Evolutionary conservation across 2,329 filamentous ascomycete genomes (phyloP).

Genomic region (Fusarium continuum): DNA sequence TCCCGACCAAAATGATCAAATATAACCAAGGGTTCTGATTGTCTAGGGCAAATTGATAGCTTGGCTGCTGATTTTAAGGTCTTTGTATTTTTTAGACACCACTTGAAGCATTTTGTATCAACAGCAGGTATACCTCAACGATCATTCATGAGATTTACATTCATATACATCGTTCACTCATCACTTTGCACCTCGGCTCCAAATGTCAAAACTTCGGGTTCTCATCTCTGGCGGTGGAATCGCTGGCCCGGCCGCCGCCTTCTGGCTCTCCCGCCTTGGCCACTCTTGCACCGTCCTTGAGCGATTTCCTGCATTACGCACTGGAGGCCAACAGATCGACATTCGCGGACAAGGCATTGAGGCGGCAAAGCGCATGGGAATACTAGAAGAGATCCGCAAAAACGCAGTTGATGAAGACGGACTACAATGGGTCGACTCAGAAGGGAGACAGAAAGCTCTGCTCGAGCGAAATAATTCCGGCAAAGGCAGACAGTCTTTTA

Average conservation of each 20-base stretch:
- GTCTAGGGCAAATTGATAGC: neutral
- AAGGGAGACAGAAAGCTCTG: constrained; percentile 52
- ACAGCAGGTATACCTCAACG: neutral
- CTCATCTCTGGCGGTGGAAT: constrained; percentile 60
- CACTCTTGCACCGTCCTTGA: constrained; percentile 56
- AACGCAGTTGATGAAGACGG: constrained; percentile 57
- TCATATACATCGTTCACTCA: neutral
- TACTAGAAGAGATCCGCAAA: constrained; percentile 51
- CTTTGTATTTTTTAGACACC: neutral
- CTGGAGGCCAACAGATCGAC: constrained; percentile 57
- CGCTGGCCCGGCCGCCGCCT: constrained; percentile 55
- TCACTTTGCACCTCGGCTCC: too few species aligned
- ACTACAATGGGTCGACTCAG: constrained; percentile 54
- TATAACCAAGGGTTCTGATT: neutral
- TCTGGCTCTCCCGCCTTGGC: constrained; percentile 51
- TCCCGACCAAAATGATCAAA: neutral
- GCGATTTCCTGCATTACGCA: constrained; percentile 49
- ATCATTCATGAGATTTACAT: neutral
- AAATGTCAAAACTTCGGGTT: constrained; percentile 49
- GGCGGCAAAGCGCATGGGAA: constrained; percentile 52
- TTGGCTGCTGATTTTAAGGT: neutral
- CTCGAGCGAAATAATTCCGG: constrained; percentile 49
- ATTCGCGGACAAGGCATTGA: constrained; percentile 54
- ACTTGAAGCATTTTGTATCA: neutral
- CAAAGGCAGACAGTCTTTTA: constrained; percentile 55